Conservation (phyloP, 306 rosid genomes). For the Lathyrus tuberosus region DNA sequence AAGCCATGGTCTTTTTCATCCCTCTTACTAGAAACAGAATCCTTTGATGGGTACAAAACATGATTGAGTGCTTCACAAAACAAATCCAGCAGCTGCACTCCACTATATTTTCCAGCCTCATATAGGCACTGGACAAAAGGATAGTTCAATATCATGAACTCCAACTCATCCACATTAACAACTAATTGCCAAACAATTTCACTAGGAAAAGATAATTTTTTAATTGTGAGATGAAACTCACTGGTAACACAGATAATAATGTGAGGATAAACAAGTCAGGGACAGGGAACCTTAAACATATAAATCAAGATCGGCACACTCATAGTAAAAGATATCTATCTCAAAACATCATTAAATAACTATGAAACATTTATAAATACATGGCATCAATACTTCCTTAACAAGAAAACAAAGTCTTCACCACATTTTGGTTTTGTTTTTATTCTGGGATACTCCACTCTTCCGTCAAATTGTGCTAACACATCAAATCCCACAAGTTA, state of each 20-base stretch:
- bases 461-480: no score
- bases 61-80: conserved; percentile 80
- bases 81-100: conserved; percentile 70
- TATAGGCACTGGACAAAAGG: conserved; percentile 71
- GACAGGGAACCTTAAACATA: conserved; percentile 18
- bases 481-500: no score
- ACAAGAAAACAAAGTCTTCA: conserved; percentile 5
- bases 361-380: not conserved
- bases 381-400: not conserved
- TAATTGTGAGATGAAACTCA: conserved; percentile 5
- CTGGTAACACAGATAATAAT: not conserved
- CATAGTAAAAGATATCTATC: conserved; percentile 2
- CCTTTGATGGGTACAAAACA: conserved; percentile 49
- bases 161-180: conserved; percentile 31
- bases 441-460: conserved; percentile 2
- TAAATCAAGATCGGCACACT: conserved; percentile 1
- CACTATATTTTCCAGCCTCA: conserved; percentile 75
- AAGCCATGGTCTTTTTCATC: conserved; percentile 45
- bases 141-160: conserved; percentile 35
- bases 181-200: conserved; percentile 30
- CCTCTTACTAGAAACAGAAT: conserved; percentile 45
- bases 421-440: conserved; percentile 20
- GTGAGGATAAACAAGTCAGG: conserved; percentile 5
- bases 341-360: conserved; percentile 1
- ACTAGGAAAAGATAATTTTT: conserved; percentile 6